phyloP scores from a whole-genome alignment of 129 eudicot genomes.

The Apium graveolens region DNA sequence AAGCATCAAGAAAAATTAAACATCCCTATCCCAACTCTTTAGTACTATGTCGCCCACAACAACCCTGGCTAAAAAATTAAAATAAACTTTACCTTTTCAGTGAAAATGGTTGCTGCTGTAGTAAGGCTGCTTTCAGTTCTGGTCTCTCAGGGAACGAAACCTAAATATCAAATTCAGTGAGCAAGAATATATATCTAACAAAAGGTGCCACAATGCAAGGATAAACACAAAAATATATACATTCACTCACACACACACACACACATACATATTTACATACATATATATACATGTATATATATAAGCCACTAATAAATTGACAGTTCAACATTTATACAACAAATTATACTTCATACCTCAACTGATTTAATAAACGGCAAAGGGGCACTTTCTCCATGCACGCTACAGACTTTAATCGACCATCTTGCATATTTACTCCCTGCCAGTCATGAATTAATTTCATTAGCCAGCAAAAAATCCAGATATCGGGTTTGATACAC shows the following conservation, averaged over 20 bases:
- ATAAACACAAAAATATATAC: neutral
- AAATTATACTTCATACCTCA: conserved; percentile 31
- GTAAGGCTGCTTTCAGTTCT: conserved; percentile 50
- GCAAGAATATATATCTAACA: too few species aligned
- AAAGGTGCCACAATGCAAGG: neutral
- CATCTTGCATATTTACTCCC: conserved; percentile 49
- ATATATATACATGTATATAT: too few species aligned
- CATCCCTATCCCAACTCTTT: neutral
- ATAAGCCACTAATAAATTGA: neutral
- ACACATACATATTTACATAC: neutral
- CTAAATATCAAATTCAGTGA: conserved; percentile 28
- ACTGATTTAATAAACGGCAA: conserved; percentile 55
- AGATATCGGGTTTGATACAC: neutral
- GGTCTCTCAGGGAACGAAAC: conserved; percentile 67
- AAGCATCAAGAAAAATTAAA: neutral
- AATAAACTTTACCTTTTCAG: conserved; percentile 42
- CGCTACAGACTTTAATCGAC: conserved; percentile 50
- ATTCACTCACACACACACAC: neutral
- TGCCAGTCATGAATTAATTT: conserved; percentile 17
- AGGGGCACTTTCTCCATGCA: conserved; percentile 62
- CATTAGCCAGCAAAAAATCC: neutral
- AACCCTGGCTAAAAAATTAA: neutral
- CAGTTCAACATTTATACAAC: neutral
- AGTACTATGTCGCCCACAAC: neutral
- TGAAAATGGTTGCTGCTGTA: conserved; percentile 44